These are phyloP conservation scores for Nicotiana noctiflora DNA, from an alignment of 257 asterid species.

Conservation along the genomic window DNA sequence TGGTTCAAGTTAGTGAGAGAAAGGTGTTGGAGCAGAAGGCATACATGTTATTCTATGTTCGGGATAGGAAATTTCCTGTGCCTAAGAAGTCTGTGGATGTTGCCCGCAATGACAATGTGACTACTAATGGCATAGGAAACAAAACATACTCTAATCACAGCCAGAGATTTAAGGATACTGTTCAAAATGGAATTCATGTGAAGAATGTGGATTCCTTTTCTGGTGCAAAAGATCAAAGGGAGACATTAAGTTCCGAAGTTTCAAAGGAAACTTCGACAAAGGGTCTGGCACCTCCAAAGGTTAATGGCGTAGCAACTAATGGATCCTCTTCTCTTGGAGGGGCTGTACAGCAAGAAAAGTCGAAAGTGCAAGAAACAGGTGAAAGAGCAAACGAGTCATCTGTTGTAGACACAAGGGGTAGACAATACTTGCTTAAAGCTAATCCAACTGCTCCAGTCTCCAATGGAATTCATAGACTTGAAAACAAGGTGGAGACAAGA, in stretches of 20 bases:
- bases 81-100: slow-evolving; percentile 41
- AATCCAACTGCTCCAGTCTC: slow-evolving; percentile 19
- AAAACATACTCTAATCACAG: slow-evolving; percentile 32
- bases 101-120: slow-evolving; percentile 36
- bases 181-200: slow-evolving; percentile 30
- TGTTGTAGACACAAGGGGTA: slow-evolving; percentile 9
- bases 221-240: slow-evolving; percentile 27
- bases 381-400: slow-evolving; percentile 19
- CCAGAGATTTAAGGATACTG: slow-evolving; percentile 28
- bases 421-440: slow-evolving; percentile 15
- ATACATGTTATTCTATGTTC: slow-evolving; percentile 89
- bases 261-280: slow-evolving; percentile 24
- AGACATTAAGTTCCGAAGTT: slow-evolving; percentile 11
- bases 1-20: slow-evolving; percentile 71
- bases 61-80: slow-evolving; percentile 41
- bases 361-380: slow-evolving; percentile 22
- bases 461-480: slow-evolving; percentile 19
- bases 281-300: slow-evolving; percentile 10
- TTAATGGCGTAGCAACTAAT: slow-evolving; percentile 17
- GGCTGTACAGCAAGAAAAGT: slow-evolving; percentile 15
- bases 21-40: slow-evolving; percentile 91
- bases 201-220: slow-evolving; percentile 21
- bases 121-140: slow-evolving; percentile 34
- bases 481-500: background rate
- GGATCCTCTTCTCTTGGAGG: slow-evolving; percentile 18